These are phyloP conservation scores for Pythium monospermum DNA, from an alignment of 352 stramenopile genomes.

Conservation along the genomic window DNA sequence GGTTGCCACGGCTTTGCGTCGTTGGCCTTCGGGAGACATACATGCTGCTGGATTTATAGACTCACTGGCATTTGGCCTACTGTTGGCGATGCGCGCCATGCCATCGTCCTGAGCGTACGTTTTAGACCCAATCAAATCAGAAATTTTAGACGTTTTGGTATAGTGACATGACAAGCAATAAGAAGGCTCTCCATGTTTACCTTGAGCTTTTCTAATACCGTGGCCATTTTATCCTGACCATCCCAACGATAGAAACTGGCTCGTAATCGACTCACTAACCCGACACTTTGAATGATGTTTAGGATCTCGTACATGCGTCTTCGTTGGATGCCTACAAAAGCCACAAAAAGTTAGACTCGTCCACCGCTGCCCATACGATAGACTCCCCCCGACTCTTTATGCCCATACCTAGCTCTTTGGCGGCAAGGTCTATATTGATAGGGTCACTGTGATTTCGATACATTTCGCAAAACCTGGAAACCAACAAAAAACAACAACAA, in stretches of 20 bases:
- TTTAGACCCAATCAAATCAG: too few relatives aligned
- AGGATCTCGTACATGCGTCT: constrained; percentile 36
- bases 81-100: constrained; percentile 13
- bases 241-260: constrained; percentile 32
- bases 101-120: constrained; percentile 18
- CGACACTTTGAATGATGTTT: constrained; percentile 41
- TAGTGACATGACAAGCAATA: neutral
- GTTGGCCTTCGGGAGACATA: constrained; percentile 18
- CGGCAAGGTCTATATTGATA: constrained; percentile 33
- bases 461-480: constrained; percentile 29
- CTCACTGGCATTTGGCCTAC: neutral
- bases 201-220: constrained; percentile 26
- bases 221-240: constrained; percentile 27
- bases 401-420: constrained; percentile 25
- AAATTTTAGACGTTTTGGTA: neutral
- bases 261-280: constrained; percentile 24
- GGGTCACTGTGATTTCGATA: constrained; percentile 28
- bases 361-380: neutral
- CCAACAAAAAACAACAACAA: neutral
- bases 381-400: neutral
- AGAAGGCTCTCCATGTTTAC: constrained; percentile 2
- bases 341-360: neutral
- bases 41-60: neutral
- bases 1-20: constrained; percentile 30
- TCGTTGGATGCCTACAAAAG: constrained; percentile 25